A percentile compares a stretch with the other conserved stretches of the same genome.
phyloP scores from a whole-genome alignment of 2,329 filamentous ascomycete species.

The Diaporthe citrichinensis region DNA sequence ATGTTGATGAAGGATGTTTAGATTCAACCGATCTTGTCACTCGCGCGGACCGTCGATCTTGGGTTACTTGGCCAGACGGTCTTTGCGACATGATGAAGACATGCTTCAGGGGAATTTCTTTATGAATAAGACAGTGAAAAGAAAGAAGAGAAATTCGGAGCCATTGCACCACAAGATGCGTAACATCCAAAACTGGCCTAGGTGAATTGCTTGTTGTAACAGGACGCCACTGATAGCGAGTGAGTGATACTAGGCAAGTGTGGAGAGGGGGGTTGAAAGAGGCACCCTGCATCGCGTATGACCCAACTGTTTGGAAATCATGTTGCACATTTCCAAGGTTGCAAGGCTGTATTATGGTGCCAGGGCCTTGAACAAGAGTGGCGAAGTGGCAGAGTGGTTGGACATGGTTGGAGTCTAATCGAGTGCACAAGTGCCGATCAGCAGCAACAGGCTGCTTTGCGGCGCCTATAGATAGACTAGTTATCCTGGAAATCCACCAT shows the following conservation, averaged over 20 bases:
- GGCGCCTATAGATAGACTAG: background rate
- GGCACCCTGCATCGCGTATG: background rate
- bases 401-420: background rate
- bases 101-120: background rate
- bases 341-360: background rate
- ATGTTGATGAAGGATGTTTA: too few relatives aligned
- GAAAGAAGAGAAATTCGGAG: background rate
- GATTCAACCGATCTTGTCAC: too few relatives aligned
- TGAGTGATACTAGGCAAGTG: background rate
- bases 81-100: too few relatives aligned
- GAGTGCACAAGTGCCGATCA: slow-evolving; percentile 6
- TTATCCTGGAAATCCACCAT: background rate
- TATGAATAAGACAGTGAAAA: background rate
- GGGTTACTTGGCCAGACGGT: too few relatives aligned
- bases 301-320: background rate
- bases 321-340: background rate
- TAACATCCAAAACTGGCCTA: too few relatives aligned
- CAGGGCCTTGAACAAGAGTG: background rate
- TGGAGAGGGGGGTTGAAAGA: background rate
- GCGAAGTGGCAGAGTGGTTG: background rate
- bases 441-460: background rate
- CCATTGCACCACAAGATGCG: too few relatives aligned
- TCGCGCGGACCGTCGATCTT: too few relatives aligned
- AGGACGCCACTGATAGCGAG: background rate
- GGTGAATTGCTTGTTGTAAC: background rate